Evolutionary conservation across 306 rosid species (phyloP).

Genomic region (Echinosophora koreensis): DNA sequence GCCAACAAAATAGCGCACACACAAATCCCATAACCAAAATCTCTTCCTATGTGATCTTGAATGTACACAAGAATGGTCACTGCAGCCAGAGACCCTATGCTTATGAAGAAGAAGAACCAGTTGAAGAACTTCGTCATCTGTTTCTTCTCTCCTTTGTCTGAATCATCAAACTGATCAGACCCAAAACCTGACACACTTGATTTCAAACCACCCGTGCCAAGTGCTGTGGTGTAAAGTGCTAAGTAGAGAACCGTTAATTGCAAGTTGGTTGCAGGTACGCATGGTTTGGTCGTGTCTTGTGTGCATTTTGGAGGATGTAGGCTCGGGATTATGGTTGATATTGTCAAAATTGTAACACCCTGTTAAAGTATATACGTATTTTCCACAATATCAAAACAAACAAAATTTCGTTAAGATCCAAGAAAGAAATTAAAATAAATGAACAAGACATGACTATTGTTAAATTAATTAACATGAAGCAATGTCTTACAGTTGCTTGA

Average conservation of each 20-base stretch:
- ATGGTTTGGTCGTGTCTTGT: neutral
- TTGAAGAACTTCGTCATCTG: slow-evolving; percentile 76
- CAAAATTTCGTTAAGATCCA: neutral
- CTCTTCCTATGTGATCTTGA: slow-evolving; percentile 75
- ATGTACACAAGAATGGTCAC: slow-evolving; percentile 86
- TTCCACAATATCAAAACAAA: neutral
- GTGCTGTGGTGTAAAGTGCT: slow-evolving; percentile 77
- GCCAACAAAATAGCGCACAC: slow-evolving; percentile 66
- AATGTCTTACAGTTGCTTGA: slow-evolving; percentile 80
- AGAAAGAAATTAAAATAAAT: neutral
- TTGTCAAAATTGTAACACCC: slow-evolving; percentile 87
- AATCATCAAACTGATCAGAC: slow-evolving; percentile 83
- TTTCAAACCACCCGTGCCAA: slow-evolving; percentile 88
- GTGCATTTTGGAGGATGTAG: slow-evolving; percentile 83
- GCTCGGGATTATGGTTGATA: slow-evolving; percentile 82
- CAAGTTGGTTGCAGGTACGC: slow-evolving; percentile 57
- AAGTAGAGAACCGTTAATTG: slow-evolving; percentile 66
- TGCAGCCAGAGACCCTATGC: slow-evolving; percentile 80
- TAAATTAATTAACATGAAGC: neutral
- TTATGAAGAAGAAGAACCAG: slow-evolving; percentile 94
- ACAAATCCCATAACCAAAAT: slow-evolving; percentile 90
- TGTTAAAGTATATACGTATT: neutral
- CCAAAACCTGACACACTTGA: slow-evolving; percentile 92
- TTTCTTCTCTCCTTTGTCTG: slow-evolving; percentile 57
- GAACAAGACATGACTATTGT: neutral